phyloP scores from a whole-genome alignment of 495 filamentous ascomycete species.

The Copromyces sp. region DNA sequence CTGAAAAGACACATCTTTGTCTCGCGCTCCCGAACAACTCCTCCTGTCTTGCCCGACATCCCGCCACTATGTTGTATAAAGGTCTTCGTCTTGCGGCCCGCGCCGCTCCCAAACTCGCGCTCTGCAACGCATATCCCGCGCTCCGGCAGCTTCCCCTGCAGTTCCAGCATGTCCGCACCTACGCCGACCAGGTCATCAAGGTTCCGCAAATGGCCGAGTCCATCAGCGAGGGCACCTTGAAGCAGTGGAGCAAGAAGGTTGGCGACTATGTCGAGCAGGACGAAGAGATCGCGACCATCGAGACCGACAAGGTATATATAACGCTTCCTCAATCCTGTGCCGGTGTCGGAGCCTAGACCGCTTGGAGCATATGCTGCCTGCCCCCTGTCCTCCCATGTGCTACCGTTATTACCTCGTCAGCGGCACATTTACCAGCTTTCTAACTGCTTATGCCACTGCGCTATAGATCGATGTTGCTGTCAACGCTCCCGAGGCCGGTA shows the following conservation, averaged over 20 bases:
- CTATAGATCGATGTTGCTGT: slow-evolving; percentile 85
- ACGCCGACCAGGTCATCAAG: slow-evolving; percentile 77
- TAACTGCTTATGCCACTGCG: background rate
- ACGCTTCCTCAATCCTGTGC: background rate
- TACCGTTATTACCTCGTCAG: background rate
- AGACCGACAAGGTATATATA: slow-evolving; percentile 89
- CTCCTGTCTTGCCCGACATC: background rate
- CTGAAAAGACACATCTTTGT: background rate
- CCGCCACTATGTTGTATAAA: slow-evolving; percentile 38
- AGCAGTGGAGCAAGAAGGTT: slow-evolving; percentile 90
- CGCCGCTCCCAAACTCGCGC: slow-evolving; percentile 25
- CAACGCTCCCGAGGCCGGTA: slow-evolving; percentile 86
- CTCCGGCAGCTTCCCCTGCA: slow-evolving; percentile 35
- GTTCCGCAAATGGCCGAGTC: slow-evolving; percentile 98
- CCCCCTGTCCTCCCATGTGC: background rate
- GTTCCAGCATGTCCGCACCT: slow-evolving; percentile 42
- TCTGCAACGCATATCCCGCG: slow-evolving; percentile 22
- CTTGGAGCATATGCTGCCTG: background rate
- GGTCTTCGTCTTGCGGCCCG: slow-evolving; percentile 38
- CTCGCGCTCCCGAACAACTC: background rate
- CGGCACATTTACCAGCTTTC: slow-evolving; percentile 1
- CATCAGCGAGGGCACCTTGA: slow-evolving; percentile 93
- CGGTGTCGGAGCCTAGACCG: background rate
- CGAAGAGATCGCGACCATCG: slow-evolving; percentile 97
- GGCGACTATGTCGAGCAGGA: slow-evolving; percentile 93